Evolutionary conservation across 2,329 filamentous ascomycete genomes (phyloP), one percentile per base, ranked within the genome.

Genomic region (Alternaria postmessia): DNA sequence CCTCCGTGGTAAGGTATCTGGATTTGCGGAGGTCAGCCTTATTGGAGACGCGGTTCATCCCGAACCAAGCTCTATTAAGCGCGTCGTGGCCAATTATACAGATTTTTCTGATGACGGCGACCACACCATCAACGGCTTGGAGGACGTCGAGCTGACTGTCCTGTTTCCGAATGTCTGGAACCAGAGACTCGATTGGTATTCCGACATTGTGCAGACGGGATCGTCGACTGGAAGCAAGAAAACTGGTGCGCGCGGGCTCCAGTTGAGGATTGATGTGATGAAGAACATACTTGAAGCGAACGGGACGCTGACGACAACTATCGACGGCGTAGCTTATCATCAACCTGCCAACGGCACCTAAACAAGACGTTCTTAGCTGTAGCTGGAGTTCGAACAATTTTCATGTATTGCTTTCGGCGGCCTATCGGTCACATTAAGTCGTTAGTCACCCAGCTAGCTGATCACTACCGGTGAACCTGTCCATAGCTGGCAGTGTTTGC

Each of bases 271-370:
- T 20, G 75, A 83, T 69, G 74, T 70, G 2, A 51, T 79, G 64
- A 64, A 57, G 4, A 83, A 82, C 41, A 71, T 79, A 0, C 82
- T 82, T 62, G 59, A 79, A 7, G 79, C 80, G 0, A 82, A 78
- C 58, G 81, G 81, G 1, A 80, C 76, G 0, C 53, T 82, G 54
- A 76, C 67, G 2, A 82, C 79, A 1, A 77, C 68, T 0, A 55
- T 81, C 30, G 74, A 80, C 57, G 80, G 78, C 0, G 62, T 70
- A 1, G 62, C 60, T 26, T 83, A 79, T 62, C 56, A 65, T 4
- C 81, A 82, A 64, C 81, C 81, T 6, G 65, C 62, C 0, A 79
- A 81, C 59, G 74, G 74, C 6, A 72, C 75, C 7, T 62, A 28
- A 54, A 32, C 9, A 24, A 14, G 7, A 36, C 16, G 0, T 11